phyloP scores from a whole-genome alignment of 2,329 filamentous ascomycete species.

The Clonostachys rosea region DNA sequence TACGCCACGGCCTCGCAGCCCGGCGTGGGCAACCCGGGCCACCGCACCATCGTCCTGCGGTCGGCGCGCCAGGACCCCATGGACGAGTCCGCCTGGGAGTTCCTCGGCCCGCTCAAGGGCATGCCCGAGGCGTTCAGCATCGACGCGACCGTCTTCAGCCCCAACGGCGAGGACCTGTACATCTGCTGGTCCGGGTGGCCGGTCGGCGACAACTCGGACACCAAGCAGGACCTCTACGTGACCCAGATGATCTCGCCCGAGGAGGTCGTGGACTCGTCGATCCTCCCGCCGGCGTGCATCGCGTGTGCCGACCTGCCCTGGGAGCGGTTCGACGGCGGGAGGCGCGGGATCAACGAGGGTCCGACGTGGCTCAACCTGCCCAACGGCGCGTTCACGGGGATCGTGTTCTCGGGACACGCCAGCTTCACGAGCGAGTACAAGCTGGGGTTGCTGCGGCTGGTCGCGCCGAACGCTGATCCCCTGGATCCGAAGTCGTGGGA shows the following conservation, averaged over 20 bases:
- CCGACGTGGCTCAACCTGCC: conserved; percentile 7
- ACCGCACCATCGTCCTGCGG: conserved; percentile 4
- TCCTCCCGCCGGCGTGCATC: conserved; percentile 5
- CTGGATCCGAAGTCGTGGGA: conserved; percentile 5
- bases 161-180: conserved; percentile 8
- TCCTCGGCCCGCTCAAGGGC: conserved; percentile 7
- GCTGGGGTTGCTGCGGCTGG: conserved; percentile 4
- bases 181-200: conserved; percentile 8
- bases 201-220: conserved; percentile 5
- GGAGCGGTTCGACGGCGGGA: conserved; percentile 5
- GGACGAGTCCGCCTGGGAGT: conserved; percentile 4
- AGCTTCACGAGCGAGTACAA: conserved; percentile 9
- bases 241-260: conserved; percentile 3
- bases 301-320: conserved; percentile 3
- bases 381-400: conserved; percentile 6
- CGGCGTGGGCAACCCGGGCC: not conserved
- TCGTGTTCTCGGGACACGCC: conserved; percentile 7
- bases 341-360: conserved; percentile 7
- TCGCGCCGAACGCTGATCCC: conserved; percentile 3
- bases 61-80: conserved; percentile 4
- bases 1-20: conserved; percentile 5
- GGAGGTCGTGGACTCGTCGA: conserved; percentile 1
- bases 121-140: conserved; percentile 7
- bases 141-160: conserved; percentile 8
- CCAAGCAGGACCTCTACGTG: conserved; percentile 6